A percentile compares a stretch with the other conserved stretches of the same genome.
phyloP scores from a whole-genome alignment of 1,139 yeast species.

The Hyphopichia khmerensis region DNA sequence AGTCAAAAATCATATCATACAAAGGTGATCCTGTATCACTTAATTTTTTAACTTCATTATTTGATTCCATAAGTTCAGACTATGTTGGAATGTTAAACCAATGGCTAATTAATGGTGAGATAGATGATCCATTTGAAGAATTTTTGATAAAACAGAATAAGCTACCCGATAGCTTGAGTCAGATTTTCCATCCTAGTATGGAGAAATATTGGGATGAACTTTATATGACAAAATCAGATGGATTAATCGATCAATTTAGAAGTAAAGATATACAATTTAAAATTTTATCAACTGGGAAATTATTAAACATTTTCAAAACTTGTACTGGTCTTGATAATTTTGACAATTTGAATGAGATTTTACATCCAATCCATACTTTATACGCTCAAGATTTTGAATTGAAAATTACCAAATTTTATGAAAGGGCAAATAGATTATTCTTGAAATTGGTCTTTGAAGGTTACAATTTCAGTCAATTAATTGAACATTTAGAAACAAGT shows the following conservation, averaged over 20 bases:
- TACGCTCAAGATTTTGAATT: conserved; percentile 60
- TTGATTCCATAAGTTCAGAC: conserved; percentile 59
- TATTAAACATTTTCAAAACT: conserved; percentile 67
- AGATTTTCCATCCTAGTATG: conserved; percentile 47
- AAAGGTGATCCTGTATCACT: conserved; percentile 67
- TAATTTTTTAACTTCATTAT: conserved; percentile 50
- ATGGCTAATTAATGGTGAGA: conserved; percentile 77
- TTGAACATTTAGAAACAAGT: conserved; percentile 50
- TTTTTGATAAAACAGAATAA: conserved; percentile 61
- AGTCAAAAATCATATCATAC: conserved; percentile 52
- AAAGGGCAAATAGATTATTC: conserved; percentile 65
- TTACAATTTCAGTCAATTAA: conserved; percentile 48
- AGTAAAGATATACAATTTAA: conserved; percentile 58
- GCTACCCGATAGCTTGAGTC: conserved; percentile 28
- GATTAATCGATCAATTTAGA: conserved; percentile 66
- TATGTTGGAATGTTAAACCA: conserved; percentile 68
- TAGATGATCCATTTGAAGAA: conserved; percentile 81
- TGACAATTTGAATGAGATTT: conserved; percentile 24
- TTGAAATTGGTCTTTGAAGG: conserved; percentile 62
- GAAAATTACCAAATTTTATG: conserved; percentile 61
- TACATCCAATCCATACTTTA: conserved; percentile 36
- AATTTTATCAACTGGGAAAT: conserved; percentile 81
- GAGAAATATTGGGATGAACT: conserved; percentile 90
- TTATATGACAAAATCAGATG: conserved; percentile 72
- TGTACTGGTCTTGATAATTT: conserved; percentile 48